Conservation (phyloP, 805 yeast genomes). For the Lachancea sp. region DNA sequence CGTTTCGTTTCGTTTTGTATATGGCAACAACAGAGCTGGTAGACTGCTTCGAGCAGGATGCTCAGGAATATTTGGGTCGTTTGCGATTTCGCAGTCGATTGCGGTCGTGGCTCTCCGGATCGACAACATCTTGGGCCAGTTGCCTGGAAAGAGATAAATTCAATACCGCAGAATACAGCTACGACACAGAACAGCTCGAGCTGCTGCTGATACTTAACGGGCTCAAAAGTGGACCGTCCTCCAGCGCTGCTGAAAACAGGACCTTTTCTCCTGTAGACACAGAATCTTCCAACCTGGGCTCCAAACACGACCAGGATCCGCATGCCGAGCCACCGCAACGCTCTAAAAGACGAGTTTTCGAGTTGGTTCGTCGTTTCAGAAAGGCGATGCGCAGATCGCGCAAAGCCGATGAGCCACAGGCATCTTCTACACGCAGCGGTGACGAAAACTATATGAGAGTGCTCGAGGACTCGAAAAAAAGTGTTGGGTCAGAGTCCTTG, state of each 20-base stretch:
- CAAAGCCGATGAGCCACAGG: background rate
- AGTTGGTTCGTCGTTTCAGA: background rate
- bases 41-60: conserved; percentile 4
- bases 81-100: background rate
- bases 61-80: conserved; percentile 6
- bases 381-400: background rate
- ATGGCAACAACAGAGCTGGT: background rate
- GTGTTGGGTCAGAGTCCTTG: no score
- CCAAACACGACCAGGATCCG: no score
- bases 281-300: background rate
- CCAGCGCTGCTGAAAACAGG: background rate
- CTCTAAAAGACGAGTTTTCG: background rate
- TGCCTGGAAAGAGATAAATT: background rate
- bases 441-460: no score
- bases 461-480: background rate
- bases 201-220: conserved; percentile 5
- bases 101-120: conserved; percentile 6
- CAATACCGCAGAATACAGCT: conserved; percentile 2
- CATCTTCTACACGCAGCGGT: no score
- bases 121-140: background rate
- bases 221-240: background rate
- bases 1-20: no score
- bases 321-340: background rate
- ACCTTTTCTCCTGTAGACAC: background rate
- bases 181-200: conserved; percentile 9